phyloP scores from a whole-genome alignment of 1,284 basidiomycete species.

The Schizophyllum commune region DNA sequence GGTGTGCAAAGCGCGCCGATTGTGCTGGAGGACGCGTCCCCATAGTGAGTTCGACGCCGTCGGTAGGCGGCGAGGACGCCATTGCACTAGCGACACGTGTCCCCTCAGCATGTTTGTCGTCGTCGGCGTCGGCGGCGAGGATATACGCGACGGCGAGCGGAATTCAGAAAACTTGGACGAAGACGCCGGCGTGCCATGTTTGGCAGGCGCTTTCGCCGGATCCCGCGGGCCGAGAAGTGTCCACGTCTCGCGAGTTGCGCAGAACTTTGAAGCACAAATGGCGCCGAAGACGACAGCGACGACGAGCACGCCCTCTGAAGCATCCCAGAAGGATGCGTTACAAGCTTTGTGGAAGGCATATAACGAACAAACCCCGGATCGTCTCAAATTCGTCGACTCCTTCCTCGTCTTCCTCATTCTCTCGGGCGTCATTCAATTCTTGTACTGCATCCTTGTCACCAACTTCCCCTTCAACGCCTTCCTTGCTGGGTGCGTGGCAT shows the following conservation, averaged over 20 bases:
- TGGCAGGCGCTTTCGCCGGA: slow-evolving; percentile 1
- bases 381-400: slow-evolving; percentile 89
- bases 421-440: slow-evolving; percentile 85
- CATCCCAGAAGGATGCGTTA: slow-evolving; percentile 34
- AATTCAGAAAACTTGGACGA: background rate
- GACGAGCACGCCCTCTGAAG: slow-evolving; percentile 20
- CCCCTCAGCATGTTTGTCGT: background rate
- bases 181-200: background rate
- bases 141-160: background rate
- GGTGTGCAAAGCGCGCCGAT: slow-evolving; percentile 31
- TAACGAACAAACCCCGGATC: slow-evolving; percentile 65
- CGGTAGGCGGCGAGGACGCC: slow-evolving; percentile 8
- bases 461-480: slow-evolving; percentile 98
- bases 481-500: slow-evolving; percentile 73
- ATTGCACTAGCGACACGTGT: background rate
- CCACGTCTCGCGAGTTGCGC: slow-evolving; percentile 24
- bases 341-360: slow-evolving; percentile 74
- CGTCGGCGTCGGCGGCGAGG: no score
- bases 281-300: slow-evolving; percentile 28
- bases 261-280: no score
- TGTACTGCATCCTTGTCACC: slow-evolving; percentile 87
- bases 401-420: slow-evolving; percentile 92
- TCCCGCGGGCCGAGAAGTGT: background rate
- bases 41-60: background rate
- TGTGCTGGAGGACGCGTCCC: background rate